phyloP scores from a whole-genome alignment of 2,329 filamentous ascomycete species.

The Penicillium decumbens region DNA sequence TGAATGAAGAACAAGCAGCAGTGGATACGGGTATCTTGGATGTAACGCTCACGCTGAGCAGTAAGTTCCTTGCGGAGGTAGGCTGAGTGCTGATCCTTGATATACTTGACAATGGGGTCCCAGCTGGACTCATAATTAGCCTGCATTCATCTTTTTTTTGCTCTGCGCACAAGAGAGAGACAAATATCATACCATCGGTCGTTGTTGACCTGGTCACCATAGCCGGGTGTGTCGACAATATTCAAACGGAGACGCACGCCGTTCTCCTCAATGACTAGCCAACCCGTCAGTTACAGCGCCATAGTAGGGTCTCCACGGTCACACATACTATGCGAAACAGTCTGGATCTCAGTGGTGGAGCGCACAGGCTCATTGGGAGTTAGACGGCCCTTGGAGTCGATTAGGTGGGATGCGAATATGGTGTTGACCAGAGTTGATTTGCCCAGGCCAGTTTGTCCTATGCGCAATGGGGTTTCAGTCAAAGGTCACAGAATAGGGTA shows the following conservation, averaged over 20 bases:
- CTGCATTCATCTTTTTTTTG: background rate
- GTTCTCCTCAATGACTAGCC: conserved; percentile 88
- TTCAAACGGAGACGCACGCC: conserved; percentile 94
- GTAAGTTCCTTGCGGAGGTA: conserved; percentile 99
- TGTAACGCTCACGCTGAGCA: conserved; percentile 97
- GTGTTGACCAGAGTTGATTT: conserved; percentile 99
- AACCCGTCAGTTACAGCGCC: conserved; percentile 16
- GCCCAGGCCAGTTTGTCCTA: conserved; percentile 96
- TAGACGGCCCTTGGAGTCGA: conserved; percentile 96
- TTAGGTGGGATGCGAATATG: conserved; percentile 98
- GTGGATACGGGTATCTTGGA: conserved; percentile 98
- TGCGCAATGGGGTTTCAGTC: conserved; percentile 29
- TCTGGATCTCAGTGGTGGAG: conserved; percentile 95
- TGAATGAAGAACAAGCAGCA: conserved; percentile 99
- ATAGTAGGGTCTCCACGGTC: background rate
- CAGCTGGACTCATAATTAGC: conserved; percentile 53
- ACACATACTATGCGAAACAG: conserved; percentile 74
- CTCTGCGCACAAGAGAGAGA: background rate
- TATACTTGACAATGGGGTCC: conserved; percentile 99
- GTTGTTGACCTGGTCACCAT: conserved; percentile 98
- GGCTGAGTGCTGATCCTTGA: conserved; percentile 99
- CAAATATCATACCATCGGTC: conserved; percentile 67
- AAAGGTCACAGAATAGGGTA: conserved; percentile 12
- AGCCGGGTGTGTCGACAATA: conserved; percentile 98
- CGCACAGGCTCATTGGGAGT: conserved; percentile 88